A percentile compares a stretch with the other conserved stretches of the same genome.
Conservation (phyloP, 2,329 filamentous ascomycete genomes). For the Periconia macrospinosa region DNA sequence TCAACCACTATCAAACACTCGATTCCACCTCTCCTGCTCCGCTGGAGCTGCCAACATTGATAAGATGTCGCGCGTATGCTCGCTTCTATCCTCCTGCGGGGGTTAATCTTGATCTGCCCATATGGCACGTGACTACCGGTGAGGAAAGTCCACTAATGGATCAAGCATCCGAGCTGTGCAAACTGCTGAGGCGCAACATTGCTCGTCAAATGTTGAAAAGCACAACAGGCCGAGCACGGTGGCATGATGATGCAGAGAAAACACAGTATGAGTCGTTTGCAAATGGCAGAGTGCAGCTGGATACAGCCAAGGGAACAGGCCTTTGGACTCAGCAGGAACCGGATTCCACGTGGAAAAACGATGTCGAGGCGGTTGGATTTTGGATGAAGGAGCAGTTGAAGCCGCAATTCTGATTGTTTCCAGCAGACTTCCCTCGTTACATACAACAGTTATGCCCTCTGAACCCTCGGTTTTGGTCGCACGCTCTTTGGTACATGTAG, state of each 20-base stretch:
- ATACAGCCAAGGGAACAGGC: slow-evolving; percentile 17
- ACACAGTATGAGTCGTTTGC: slow-evolving; percentile 30
- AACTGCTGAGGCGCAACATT: slow-evolving; percentile 44
- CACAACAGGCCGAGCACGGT: slow-evolving; percentile 23
- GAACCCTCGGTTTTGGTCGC: background rate
- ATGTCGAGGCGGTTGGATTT: slow-evolving; percentile 20
- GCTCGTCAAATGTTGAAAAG: slow-evolving; percentile 33
- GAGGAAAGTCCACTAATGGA: slow-evolving; percentile 41
- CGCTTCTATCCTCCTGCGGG: slow-evolving; percentile 48
- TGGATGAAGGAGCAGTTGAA: slow-evolving; percentile 34
- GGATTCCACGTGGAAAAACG: slow-evolving; percentile 7
- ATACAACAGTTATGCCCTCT: background rate
- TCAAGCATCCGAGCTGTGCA: slow-evolving; percentile 46
- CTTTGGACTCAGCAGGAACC: slow-evolving; percentile 26
- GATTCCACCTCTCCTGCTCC: slow-evolving; percentile 5
- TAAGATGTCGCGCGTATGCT: slow-evolving; percentile 36
- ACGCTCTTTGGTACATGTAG: background rate
- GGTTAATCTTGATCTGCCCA: slow-evolving; percentile 44
- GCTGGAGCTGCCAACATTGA: slow-evolving; percentile 22
- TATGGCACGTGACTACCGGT: slow-evolving; percentile 45
- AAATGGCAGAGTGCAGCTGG: slow-evolving; percentile 19
- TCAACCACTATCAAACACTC: slow-evolving; percentile 32
- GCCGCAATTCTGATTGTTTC: background rate
- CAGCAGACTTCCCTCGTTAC: too few relatives aligned
- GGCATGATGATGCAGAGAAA: slow-evolving; percentile 30